These are phyloP conservation scores for Prunus padus DNA, from an alignment of 306 rosid species.

Conservation along the genomic window DNA sequence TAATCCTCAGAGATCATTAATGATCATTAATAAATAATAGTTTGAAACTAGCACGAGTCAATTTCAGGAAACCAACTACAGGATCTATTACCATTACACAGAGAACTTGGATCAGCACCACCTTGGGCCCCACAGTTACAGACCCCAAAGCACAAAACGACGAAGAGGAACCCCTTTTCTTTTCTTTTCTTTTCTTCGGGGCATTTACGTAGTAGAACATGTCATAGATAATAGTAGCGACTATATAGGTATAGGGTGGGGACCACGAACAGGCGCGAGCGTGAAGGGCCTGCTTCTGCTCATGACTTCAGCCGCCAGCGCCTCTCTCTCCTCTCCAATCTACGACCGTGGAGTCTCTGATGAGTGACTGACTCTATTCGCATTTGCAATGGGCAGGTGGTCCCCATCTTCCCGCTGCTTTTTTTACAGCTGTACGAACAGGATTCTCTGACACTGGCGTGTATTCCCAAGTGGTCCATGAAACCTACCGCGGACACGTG, in stretches of 20 bases:
- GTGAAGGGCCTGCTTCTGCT: not conserved
- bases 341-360: not conserved
- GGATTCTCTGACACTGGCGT: not conserved
- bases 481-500: conserved; percentile 1
- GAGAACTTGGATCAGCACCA: not conserved
- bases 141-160: not conserved
- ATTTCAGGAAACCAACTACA: not conserved
- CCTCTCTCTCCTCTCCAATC: not conserved
- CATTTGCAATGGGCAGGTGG: not conserved
- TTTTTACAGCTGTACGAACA: conserved; percentile 14
- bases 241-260: not conserved
- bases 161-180: not conserved
- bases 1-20: no score
- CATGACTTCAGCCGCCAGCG: not conserved
- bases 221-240: no score
- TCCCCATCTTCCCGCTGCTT: not conserved
- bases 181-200: not conserved
- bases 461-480: conserved; percentile 29
- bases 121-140: not conserved
- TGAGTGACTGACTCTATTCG: not conserved
- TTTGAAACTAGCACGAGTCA: not conserved
- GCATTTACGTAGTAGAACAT: no score
- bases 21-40: no score
- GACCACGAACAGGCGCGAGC: conserved; percentile 7
- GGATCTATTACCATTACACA: no score